Evolutionary conservation across 2,329 filamentous ascomycete genomes (phyloP).

Genomic region (Stachybotrys chartarum): DNA sequence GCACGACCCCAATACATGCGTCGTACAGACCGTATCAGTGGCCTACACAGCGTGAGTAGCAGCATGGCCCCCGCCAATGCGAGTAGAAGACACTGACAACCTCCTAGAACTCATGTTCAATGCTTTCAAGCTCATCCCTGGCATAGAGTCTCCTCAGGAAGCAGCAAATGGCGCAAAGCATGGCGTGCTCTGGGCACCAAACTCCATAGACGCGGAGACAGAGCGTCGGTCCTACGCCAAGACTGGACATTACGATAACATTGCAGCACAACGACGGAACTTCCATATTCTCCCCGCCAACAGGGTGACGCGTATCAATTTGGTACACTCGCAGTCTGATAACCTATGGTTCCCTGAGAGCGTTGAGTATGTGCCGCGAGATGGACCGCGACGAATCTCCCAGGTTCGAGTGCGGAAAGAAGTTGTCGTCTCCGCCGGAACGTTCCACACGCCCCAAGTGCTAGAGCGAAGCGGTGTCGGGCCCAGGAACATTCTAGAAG

Average conservation of each 20-base stretch:
- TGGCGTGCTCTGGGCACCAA: background rate
- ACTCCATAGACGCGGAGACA: background rate
- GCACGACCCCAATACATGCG: background rate
- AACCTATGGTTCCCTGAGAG: background rate
- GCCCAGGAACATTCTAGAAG: conserved; percentile 18
- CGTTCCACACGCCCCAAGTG: conserved; percentile 36
- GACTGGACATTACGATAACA: background rate
- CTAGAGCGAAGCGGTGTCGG: conserved; percentile 47
- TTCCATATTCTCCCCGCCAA: background rate
- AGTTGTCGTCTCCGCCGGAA: conserved; percentile 34
- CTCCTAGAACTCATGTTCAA: background rate
- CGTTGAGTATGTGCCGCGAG: background rate
- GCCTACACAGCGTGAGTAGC: background rate
- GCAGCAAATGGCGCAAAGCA: background rate
- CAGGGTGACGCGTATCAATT: background rate
- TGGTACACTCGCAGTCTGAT: background rate
- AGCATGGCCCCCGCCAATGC: background rate
- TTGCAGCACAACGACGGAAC: background rate
- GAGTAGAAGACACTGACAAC: background rate
- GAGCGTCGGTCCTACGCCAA: background rate
- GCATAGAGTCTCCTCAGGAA: background rate
- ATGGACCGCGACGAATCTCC: conserved; percentile 23
- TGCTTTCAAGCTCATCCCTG: background rate
- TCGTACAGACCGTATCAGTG: background rate
- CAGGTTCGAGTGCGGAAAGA: conserved; percentile 60